phyloP scores from a whole-genome alignment of 2,329 filamentous ascomycete genomes.

The Fusarium beomiforme region DNA sequence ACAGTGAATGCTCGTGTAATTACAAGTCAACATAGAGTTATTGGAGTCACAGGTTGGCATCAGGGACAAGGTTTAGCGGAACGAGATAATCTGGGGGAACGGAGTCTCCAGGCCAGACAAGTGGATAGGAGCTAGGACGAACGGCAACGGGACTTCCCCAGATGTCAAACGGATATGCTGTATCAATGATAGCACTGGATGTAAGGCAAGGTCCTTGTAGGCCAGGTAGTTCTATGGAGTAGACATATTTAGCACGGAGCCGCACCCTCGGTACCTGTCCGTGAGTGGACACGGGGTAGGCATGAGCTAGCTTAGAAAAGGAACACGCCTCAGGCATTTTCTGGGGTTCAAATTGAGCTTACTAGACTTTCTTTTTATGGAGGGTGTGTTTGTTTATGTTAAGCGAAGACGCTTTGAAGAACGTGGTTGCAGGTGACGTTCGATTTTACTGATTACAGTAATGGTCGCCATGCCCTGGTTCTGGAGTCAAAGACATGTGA shows the following conservation, averaged over 20 bases:
- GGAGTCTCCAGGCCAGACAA: constrained; percentile 20
- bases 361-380: constrained; percentile 1
- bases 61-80: constrained; percentile 18
- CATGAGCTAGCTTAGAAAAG: background rate
- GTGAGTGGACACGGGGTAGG: constrained; percentile 24
- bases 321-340: constrained; percentile 10
- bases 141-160: constrained; percentile 32
- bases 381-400: background rate
- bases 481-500: constrained; percentile 19
- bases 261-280: constrained; percentile 40
- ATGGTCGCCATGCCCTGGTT: background rate
- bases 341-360: constrained; percentile 6
- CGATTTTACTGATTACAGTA: constrained; percentile 15
- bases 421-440: background rate
- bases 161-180: constrained; percentile 11
- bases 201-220: background rate
- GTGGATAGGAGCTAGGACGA: constrained; percentile 38
- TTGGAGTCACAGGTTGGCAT: constrained; percentile 17
- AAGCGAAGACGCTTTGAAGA: background rate
- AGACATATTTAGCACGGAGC: constrained; percentile 33
- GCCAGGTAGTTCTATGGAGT: constrained; percentile 16
- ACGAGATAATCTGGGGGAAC: constrained; percentile 32
- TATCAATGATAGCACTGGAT: background rate
- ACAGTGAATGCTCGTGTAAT: constrained; percentile 3
- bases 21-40: constrained; percentile 2